Percentiles rank a stretch among this genome's conserved stretches.
These are phyloP conservation scores for Silene noctiflora DNA, from an alignment of 179 eudicot genomes.

Conservation along the genomic window DNA sequence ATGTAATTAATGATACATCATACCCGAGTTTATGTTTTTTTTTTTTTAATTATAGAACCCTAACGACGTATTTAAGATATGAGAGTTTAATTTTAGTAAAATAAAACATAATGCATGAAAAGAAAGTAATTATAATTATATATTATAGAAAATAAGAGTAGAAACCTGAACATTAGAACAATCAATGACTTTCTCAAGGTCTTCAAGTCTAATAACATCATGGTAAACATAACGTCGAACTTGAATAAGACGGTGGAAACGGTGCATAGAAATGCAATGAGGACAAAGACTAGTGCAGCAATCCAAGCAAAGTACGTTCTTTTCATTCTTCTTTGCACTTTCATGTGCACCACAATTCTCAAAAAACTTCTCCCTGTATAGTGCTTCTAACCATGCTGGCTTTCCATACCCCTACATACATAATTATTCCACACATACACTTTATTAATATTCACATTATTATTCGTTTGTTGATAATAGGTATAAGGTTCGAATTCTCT, in stretches of 20 bases:
- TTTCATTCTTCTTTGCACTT: constrained; percentile 85
- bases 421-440: not conserved
- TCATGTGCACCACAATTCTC: constrained; percentile 66
- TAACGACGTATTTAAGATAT: no score
- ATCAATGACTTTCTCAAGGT: constrained; percentile 68
- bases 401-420: constrained; percentile 53
- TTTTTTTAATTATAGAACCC: no score
- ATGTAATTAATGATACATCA: no score
- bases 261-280: constrained; percentile 76
- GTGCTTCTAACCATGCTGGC: constrained; percentile 93
- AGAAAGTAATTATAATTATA: no score
- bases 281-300: constrained; percentile 91
- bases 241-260: constrained; percentile 83
- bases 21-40: no score
- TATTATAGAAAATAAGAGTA: no score
- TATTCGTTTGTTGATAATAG: no score
- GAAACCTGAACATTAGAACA: constrained; percentile 73
- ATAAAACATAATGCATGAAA: no score
- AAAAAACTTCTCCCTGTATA: constrained; percentile 70
- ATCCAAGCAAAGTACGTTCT: constrained; percentile 82
- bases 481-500: no score
- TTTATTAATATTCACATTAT: no score
- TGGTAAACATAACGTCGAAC: constrained; percentile 90
- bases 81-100: no score
- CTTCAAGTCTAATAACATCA: constrained; percentile 50